A percentile compares a stretch with the other conserved stretches of the same genome.
Conservation (phyloP, 2,329 filamentous ascomycete genomes). For the Sporothrix phasma region DNA sequence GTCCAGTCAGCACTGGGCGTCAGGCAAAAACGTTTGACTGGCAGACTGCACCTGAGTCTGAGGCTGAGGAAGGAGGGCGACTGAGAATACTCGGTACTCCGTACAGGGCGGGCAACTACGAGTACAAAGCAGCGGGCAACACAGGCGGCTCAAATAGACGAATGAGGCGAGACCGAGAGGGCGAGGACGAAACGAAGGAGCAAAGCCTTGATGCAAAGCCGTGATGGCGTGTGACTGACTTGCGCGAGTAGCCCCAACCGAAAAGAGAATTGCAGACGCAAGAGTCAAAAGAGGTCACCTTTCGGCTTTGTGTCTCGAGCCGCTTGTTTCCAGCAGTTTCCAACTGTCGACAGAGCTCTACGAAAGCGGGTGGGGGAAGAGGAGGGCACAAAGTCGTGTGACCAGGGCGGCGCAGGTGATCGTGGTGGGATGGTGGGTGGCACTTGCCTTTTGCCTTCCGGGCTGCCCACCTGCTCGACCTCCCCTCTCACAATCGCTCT, state of each 20-base stretch:
- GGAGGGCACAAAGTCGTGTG: constrained; percentile 3
- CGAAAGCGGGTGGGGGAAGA: background rate
- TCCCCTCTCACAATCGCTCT: background rate
- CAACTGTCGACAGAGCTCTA: background rate
- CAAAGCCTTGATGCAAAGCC: background rate
- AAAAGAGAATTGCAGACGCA: no score
- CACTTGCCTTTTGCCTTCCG: background rate
- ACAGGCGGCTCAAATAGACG: background rate
- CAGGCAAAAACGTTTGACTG: background rate
- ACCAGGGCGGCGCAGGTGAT: constrained; percentile 5
- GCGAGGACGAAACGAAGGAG: background rate
- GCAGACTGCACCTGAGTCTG: background rate
- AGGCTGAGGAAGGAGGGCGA: background rate
- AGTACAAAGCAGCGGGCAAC: background rate
- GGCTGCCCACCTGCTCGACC: background rate
- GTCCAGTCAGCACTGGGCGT: background rate
- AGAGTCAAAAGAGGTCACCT: background rate
- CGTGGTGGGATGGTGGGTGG: constrained; percentile 1
- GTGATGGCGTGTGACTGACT: background rate
- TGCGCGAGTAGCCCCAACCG: background rate
- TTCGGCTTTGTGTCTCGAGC: background rate
- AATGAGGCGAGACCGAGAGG: background rate
- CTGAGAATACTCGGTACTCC: no score
- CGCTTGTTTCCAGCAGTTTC: background rate
- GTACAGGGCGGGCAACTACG: constrained; percentile 1